Base-by-base conservation (phyloP, 2,329 filamentous ascomycete species). In the Xylaria sp. region DNA sequence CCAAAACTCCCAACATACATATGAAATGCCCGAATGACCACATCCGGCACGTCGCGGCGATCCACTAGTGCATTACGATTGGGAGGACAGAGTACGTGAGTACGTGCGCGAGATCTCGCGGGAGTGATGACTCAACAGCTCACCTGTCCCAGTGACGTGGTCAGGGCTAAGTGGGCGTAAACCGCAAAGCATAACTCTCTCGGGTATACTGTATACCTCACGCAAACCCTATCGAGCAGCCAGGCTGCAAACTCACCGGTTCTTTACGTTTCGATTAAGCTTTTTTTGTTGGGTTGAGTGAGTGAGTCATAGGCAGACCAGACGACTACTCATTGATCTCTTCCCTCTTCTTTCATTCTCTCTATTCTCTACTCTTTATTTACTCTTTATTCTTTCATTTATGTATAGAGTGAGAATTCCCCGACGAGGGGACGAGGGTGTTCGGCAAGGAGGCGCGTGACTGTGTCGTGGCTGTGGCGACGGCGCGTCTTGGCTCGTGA, bases 41-140 rank as follows among this genome's bases (percentile, higher is more conserved):
- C n/a, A n/a, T n/a, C n/a, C n/a, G n/a, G n/a, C n/a, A n/a, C n/a
- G n/a, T n/a, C n/a, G n/a, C n/a, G 7, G 40, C 25, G 53, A 56
- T 57, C 51, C 60, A 63, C 60, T n/a, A n/a, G n/a, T n/a, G 25
- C 21, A 33, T 15, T 47, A 41, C 51, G 11, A 60, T 60, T 63
- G 60, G 60, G n/a, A n/a, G n/a, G n/a, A n/a, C n/a, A n/a, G n/a
- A n/a, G n/a, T n/a, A n/a, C n/a, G n/a, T n/a, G n/a, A n/a, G n/a
- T n/a, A n/a, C n/a, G n/a, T n/a, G n/a, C n/a, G n/a, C n/a, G n/a
- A n/a, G n/a, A n/a, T n/a, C n/a, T n/a, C n/a, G n/a, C n/a, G n/a
- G n/a, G n/a, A 41, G 5, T 13, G 27, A 54, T 64, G 58, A 59
- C 37, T 62, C 58, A 62, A 57, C 38, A n/a, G 33, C 52, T 47